A percentile compares a stretch with the other conserved stretches of the same genome.
These are phyloP conservation scores for Pichia eremophila DNA, from an alignment of 805 yeast species.

Conservation along the genomic window DNA sequence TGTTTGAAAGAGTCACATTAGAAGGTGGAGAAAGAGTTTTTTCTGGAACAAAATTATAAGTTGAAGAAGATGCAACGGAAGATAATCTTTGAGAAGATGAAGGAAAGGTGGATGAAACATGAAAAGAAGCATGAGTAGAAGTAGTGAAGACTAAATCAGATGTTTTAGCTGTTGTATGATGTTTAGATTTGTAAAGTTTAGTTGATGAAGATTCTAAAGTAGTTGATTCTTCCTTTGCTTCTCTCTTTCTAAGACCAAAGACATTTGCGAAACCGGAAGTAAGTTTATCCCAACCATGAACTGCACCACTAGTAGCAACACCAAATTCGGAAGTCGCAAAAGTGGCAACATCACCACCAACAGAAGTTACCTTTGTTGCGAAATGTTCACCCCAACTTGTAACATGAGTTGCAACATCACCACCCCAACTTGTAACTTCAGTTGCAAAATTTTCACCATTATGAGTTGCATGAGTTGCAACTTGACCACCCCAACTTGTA, in stretches of 20 bases:
- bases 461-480: slow-evolving; percentile 7
- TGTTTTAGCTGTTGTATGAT: neutral
- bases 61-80: neutral
- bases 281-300: neutral
- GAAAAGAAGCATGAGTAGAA: neutral
- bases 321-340: slow-evolving; percentile 2
- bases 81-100: neutral
- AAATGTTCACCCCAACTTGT: neutral
- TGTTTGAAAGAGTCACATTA: neutral
- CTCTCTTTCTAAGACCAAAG: neutral
- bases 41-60: slow-evolving; percentile 1
- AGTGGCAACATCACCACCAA: neutral
- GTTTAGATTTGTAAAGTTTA: too few relatives aligned
- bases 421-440: neutral
- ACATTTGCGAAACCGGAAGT: neutral
- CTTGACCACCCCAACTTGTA: slow-evolving; percentile 1
- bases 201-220: neutral
- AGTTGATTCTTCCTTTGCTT: neutral
- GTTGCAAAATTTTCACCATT: slow-evolving; percentile 1
- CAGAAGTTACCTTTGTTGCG: slow-evolving; percentile 2
- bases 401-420: neutral
- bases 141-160: neutral
- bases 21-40: neutral
- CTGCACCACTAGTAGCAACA: slow-evolving; percentile 2
- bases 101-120: neutral